Evolutionary conservation across 2,329 filamentous ascomycete genomes (phyloP).

Genomic region (Tolypocladium sp.): DNA sequence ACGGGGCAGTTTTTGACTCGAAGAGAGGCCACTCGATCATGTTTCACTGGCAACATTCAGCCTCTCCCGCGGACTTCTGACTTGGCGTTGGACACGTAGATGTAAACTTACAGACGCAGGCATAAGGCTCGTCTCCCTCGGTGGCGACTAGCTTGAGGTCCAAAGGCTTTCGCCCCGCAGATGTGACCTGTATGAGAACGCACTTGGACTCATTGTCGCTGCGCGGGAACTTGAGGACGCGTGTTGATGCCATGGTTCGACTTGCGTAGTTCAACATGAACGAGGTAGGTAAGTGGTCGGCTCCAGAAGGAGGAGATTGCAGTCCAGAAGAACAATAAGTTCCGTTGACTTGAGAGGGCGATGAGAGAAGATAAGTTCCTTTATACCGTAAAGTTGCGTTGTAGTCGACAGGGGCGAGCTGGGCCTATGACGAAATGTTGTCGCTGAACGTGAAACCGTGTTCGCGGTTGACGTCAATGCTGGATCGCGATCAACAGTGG

Average conservation of each 20-base stretch:
- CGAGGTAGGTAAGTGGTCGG: neutral
- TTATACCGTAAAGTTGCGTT: too few species aligned
- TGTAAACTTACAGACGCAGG: slow-evolving; percentile 39
- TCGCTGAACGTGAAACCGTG: neutral
- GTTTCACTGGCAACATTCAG: slow-evolving; percentile 37
- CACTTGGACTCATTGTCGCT: slow-evolving; percentile 41
- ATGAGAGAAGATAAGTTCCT: neutral
- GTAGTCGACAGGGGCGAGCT: neutral
- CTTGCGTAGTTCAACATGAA: neutral
- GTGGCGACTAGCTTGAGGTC: slow-evolving; percentile 61
- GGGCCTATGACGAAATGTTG: neutral
- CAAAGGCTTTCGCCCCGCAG: slow-evolving; percentile 40
- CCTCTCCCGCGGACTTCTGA: too few species aligned
- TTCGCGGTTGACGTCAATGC: neutral
- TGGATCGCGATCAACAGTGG: neutral
- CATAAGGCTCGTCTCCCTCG: slow-evolving; percentile 54
- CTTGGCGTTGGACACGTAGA: too few species aligned
- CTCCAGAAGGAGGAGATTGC: neutral
- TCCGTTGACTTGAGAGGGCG: too few species aligned
- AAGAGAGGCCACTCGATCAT: slow-evolving; percentile 43
- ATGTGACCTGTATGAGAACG: slow-evolving; percentile 51
- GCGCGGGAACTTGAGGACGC: slow-evolving; percentile 50
- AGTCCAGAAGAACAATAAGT: neutral
- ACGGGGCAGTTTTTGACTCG: slow-evolving; percentile 45
- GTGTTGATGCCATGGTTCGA: slow-evolving; percentile 12